A percentile compares a stretch with the other conserved stretches of the same genome.
Conservation (phyloP, 78 protist species). For the Isochrysis galbana region DNA sequence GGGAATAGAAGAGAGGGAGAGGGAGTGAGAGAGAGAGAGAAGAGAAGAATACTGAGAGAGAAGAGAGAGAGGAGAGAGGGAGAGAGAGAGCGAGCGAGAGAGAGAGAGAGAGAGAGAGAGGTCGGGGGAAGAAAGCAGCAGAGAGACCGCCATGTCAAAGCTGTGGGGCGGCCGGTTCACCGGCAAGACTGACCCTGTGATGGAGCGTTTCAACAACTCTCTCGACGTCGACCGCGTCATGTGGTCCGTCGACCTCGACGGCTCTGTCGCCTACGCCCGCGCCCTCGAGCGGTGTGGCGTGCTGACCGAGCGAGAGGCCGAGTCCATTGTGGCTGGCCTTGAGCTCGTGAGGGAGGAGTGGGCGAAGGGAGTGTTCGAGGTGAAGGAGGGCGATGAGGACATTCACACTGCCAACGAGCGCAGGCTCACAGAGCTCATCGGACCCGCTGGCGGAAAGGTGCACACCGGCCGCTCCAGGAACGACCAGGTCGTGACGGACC, state of each 20-base stretch:
- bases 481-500: slow-evolving; percentile 73
- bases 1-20: too few relatives aligned
- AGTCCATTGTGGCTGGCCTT: slow-evolving; percentile 48
- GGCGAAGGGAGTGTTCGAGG: slow-evolving; percentile 37
- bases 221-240: slow-evolving; percentile 60
- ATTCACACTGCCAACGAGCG: slow-evolving; percentile 85
- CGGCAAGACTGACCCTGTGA: slow-evolving; percentile 64
- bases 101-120: too few relatives aligned
- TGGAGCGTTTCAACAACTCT: slow-evolving; percentile 68
- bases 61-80: too few relatives aligned
- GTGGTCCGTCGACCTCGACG: slow-evolving; percentile 40
- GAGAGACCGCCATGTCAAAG: slow-evolving; percentile 26
- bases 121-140: too few relatives aligned
- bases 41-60: too few relatives aligned
- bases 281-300: slow-evolving; percentile 38
- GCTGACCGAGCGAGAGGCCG: slow-evolving; percentile 57
- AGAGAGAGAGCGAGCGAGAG: too few relatives aligned
- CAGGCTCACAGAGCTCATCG: slow-evolving; percentile 64
- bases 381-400: slow-evolving; percentile 70
- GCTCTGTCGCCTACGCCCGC: background rate
- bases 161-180: slow-evolving; percentile 77
- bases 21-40: too few relatives aligned
- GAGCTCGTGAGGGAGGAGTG: slow-evolving; percentile 39
- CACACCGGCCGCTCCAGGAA: slow-evolving; percentile 77
- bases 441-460: slow-evolving; percentile 66